These are phyloP conservation scores for Euphorbia celastroides DNA, from an alignment of 441 rosid genomes.

Conservation along the genomic window DNA sequence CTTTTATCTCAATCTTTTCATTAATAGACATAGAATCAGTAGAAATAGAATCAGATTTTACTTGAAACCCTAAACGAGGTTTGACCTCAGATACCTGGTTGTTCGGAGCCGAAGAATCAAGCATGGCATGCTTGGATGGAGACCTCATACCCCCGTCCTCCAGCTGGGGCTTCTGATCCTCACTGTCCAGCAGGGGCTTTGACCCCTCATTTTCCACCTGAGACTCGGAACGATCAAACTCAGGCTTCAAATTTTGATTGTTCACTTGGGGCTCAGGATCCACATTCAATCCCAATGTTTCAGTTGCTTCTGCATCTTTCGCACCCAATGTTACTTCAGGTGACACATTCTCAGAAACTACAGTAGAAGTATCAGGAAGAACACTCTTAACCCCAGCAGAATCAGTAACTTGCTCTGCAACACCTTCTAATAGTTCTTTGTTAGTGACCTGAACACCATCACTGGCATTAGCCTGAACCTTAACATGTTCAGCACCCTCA, in stretches of 20 bases:
- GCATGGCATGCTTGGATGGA: conserved; percentile 38
- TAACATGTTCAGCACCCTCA: conserved; percentile 32
- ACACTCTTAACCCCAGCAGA: conserved; percentile 26
- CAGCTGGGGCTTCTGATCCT: conserved; percentile 29
- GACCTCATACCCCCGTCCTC: conserved; percentile 44
- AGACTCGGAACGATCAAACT: conserved; percentile 3
- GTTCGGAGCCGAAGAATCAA: conserved; percentile 49
- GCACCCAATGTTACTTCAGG: conserved; percentile 29
- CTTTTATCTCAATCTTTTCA: conserved; percentile 95
- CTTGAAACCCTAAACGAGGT: conserved; percentile 91
- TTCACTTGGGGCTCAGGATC: conserved; percentile 17
- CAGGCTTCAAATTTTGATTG: conserved; percentile 36
- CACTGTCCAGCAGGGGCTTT: conserved; percentile 31
- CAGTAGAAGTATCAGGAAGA: conserved; percentile 8
- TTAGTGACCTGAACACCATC: conserved; percentile 25
- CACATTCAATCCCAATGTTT: conserved; percentile 16
- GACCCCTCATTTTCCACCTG: conserved; percentile 12
- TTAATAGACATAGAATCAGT: conserved; percentile 96
- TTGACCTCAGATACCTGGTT: conserved; percentile 99
- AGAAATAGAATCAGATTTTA: conserved; percentile 98
- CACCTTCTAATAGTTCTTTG: conserved; percentile 22
- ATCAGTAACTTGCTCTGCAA: conserved; percentile 11
- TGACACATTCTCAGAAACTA: conserved; percentile 27
- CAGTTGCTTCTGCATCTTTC: conserved; percentile 33
- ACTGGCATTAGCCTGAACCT: conserved; percentile 37